Evolutionary conservation across 306 rosid genomes (phyloP), one percentile per base, ranked within the genome.

Genomic region (Vigna angularis): DNA sequence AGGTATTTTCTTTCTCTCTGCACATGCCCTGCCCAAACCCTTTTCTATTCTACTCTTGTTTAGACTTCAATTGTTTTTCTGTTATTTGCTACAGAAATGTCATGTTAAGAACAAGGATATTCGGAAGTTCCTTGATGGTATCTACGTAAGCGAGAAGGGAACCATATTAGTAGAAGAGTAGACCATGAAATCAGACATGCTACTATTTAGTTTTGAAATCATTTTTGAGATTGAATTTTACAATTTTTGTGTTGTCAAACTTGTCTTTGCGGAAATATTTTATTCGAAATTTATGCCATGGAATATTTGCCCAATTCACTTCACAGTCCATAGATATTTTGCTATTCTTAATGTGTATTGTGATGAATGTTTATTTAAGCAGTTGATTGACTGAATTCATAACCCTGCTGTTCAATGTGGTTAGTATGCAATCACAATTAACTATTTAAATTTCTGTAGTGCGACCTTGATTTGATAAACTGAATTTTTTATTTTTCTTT

Each of bases 31-130:
- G 6, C 32, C 6, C 4, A 10, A 17, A 4, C 32, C 22, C 12
- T 22, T 66, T 1, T n/a, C 4, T 2, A 0, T 18, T 50, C 61
- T 67, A 32, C 42, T 3, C 3, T 18, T 73, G 17, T 3, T 81
- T 70, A 15, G 5, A 4, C 24, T 5, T 53, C 38, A 11, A 36
- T 10, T 61, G 3, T 8, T 63, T 42, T 2, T 16, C 22, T 7
- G 0, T 18, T 7, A 61, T 12, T 76, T 81, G 69, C 2, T 15
- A 83, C 97, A 93, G 96, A 93, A 93, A 90, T 93, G 97, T 34
- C 93, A 93, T 51, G 97, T 93, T 2, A 90, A 93, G 69, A 93
- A 93, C 22, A 93, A 93, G 75, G 97, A 93, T 87, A 90, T 93
- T 75, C 53, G 97, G 80, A 93, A 93, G 90, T 93, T 93, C 26